Evolutionary conservation across 805 yeast species (phyloP).

Genomic region (Starmerella etchellsii): DNA sequence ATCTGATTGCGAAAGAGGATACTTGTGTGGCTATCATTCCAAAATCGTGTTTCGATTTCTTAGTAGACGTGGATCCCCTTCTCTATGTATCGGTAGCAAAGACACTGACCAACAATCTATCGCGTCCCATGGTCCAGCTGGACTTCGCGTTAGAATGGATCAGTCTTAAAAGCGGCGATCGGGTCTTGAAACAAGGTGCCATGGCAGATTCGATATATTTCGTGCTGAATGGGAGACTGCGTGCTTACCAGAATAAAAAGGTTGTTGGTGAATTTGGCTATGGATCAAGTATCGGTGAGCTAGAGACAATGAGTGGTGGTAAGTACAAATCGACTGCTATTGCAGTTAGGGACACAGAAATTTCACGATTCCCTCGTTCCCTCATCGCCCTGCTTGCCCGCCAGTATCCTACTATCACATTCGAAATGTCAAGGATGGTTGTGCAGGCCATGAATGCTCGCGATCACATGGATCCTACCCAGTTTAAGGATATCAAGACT

Average conservation of each 20-base stretch:
- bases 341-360: constrained; percentile 84
- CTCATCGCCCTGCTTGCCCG: constrained; percentile 74
- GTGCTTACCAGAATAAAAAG: constrained; percentile 14
- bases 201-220: constrained; percentile 57
- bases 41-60: constrained; percentile 44
- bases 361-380: constrained; percentile 84
- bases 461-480: neutral
- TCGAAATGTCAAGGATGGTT: constrained; percentile 75
- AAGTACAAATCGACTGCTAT: constrained; percentile 50
- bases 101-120: constrained; percentile 51
- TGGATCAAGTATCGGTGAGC: constrained; percentile 90
- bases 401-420: constrained; percentile 80
- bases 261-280: constrained; percentile 73
- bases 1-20: constrained; percentile 48
- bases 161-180: constrained; percentile 74
- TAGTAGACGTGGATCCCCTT: constrained; percentile 65
- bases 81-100: constrained; percentile 69
- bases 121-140: constrained; percentile 53
- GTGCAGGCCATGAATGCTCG: constrained; percentile 34
- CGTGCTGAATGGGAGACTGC: constrained; percentile 17
- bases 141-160: constrained; percentile 95
- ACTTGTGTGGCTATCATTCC: constrained; percentile 63
- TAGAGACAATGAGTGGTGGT: constrained; percentile 77
- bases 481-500: constrained; percentile 51
- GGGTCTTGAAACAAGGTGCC: constrained; percentile 68